These are phyloP conservation scores for Viola pubescens DNA, from an alignment of 441 rosid species.

Conservation along the genomic window DNA sequence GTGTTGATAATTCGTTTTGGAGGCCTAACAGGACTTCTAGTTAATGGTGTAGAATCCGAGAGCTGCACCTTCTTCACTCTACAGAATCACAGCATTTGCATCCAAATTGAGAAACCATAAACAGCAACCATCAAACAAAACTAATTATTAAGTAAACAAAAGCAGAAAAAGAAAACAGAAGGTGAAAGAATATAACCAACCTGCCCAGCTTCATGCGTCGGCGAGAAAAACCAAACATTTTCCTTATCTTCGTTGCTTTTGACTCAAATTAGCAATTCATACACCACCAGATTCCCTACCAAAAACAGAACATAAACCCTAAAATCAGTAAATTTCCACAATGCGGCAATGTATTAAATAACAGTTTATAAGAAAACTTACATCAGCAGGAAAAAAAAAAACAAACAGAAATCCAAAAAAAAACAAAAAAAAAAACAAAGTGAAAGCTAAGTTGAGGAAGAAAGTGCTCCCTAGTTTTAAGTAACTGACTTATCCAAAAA, in stretches of 20 bases:
- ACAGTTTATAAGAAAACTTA: too few species aligned
- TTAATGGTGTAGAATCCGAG: conserved; percentile 63
- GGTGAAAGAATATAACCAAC: conserved; percentile 25
- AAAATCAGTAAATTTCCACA: too few species aligned
- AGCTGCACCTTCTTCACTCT: conserved; percentile 96
- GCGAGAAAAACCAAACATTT: conserved; percentile 78
- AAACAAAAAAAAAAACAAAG: too few species aligned
- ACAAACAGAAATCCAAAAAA: too few species aligned
- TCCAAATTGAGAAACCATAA: conserved; percentile 8
- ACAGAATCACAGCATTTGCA: conserved; percentile 15
- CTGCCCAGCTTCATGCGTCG: conserved; percentile 92
- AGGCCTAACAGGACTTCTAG: conserved; percentile 66
- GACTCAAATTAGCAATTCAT: not conserved
- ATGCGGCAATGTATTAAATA: too few species aligned
- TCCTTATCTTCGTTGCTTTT: conserved; percentile 14
- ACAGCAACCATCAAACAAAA: not conserved
- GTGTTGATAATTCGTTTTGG: conserved; percentile 32
- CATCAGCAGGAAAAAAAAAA: not conserved
- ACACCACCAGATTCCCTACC: not conserved
- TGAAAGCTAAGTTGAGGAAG: too few species aligned
- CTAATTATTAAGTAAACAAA: not conserved
- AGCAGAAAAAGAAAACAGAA: not conserved
- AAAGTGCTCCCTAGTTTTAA: too few species aligned
- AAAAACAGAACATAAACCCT: too few species aligned
- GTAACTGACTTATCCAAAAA: too few species aligned